A percentile compares a stretch with the other conserved stretches of the same genome.
Evolutionary conservation across 2,329 filamentous ascomycete genomes (phyloP).

Genomic region (Helminthosporium solani): DNA sequence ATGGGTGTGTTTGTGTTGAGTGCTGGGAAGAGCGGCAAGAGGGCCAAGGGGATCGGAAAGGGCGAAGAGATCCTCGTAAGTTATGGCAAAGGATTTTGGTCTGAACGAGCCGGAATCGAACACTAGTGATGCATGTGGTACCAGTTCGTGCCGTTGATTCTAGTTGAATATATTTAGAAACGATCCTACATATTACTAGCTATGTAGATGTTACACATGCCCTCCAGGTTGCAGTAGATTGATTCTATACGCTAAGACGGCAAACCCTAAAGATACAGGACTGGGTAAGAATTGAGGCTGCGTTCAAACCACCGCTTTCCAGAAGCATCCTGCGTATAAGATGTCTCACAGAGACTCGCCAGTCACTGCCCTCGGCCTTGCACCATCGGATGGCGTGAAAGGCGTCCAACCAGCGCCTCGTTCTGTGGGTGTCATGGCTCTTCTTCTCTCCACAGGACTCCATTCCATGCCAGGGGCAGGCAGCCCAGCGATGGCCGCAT

Average conservation of each 20-base stretch:
- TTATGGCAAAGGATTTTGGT: constrained; percentile 57
- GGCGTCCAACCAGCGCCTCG: constrained; percentile 22
- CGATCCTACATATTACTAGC: too few relatives aligned
- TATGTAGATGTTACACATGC: too few relatives aligned
- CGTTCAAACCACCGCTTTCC: background rate
- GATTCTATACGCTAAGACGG: too few relatives aligned
- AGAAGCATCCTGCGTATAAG: background rate
- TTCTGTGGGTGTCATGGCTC: constrained; percentile 44
- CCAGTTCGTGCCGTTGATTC: too few relatives aligned
- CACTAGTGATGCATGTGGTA: background rate
- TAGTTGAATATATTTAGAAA: too few relatives aligned
- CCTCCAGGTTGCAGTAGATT: background rate
- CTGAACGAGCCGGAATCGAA: constrained; percentile 28
- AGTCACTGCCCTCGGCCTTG: constrained; percentile 39
- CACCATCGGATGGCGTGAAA: constrained; percentile 26
- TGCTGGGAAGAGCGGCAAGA: constrained; percentile 51
- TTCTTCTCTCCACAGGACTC: constrained; percentile 41
- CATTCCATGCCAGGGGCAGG: constrained; percentile 40
- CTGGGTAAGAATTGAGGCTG: background rate
- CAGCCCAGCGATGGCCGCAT: constrained; percentile 32
- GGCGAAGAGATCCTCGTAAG: constrained; percentile 56
- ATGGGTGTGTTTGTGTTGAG: constrained; percentile 54
- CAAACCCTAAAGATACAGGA: background rate
- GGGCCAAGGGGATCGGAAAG: constrained; percentile 48
- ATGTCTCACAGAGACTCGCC: constrained; percentile 26